A percentile compares a stretch with the other conserved stretches of the same genome.
phyloP scores from a whole-genome alignment of 2,329 filamentous ascomycete species.

The Aspergillus aculeatinus region DNA sequence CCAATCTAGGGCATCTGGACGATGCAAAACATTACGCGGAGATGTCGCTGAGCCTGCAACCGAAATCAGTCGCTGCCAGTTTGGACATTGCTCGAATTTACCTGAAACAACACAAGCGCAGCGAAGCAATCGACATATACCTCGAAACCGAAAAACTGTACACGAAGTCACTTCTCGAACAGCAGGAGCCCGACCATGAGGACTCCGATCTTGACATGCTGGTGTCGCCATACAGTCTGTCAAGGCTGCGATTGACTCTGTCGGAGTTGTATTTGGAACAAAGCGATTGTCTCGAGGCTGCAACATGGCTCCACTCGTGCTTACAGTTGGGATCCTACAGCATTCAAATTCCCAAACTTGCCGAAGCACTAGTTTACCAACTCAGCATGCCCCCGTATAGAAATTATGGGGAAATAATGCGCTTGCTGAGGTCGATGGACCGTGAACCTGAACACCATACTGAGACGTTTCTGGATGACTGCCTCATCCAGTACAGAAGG shows the following conservation, averaged over 20 bases:
- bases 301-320: neutral
- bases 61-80: neutral
- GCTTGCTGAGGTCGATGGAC: neutral
- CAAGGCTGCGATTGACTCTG: neutral
- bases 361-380: neutral
- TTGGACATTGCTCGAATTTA: neutral
- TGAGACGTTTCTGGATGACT: neutral
- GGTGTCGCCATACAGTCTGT: neutral
- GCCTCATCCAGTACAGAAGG: neutral
- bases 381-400: neutral
- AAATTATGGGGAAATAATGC: neutral
- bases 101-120: neutral
- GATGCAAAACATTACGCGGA: neutral
- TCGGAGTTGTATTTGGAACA: neutral
- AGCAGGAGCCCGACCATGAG: neutral
- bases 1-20: neutral
- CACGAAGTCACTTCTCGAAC: neutral
- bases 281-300: neutral
- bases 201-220: neutral
- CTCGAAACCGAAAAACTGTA: neutral
- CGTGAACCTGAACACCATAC: neutral
- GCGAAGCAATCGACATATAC: neutral
- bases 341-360: neutral
- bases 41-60: neutral
- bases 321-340: neutral